Conservation (phyloP, 1,284 basidiomycete species). For the Apiotrichum porosum region DNA sequence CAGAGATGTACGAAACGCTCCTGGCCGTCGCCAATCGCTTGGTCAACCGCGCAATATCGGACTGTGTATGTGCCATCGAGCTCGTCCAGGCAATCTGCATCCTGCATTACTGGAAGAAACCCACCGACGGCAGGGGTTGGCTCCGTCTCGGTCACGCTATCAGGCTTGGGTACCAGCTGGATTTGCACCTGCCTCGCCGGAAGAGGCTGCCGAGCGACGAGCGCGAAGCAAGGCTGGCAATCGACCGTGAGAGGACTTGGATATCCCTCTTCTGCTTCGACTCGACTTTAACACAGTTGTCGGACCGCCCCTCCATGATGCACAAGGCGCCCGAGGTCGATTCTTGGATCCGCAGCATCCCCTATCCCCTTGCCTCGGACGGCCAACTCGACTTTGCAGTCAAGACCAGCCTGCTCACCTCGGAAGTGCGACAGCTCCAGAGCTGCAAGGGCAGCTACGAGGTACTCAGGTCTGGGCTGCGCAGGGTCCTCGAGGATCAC, state of each 20-base stretch:
- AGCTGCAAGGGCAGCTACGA: conserved; percentile 17
- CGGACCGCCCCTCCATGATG: conserved; percentile 22
- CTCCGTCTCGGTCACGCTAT: conserved; percentile 30
- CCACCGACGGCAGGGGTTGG: conserved; percentile 17
- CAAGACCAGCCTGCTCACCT: conserved; percentile 16
- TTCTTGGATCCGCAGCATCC: conserved; percentile 13
- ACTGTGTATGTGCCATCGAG: conserved; percentile 16
- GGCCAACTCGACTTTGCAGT: conserved; percentile 23
- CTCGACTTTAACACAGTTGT: conserved; percentile 18
- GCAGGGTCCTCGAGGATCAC: conserved; percentile 17
- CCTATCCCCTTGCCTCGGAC: conserved; percentile 18
- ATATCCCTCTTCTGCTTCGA: conserved; percentile 23
- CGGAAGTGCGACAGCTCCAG: conserved; percentile 18
- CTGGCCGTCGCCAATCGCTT: conserved; percentile 12
- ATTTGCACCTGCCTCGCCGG: conserved; percentile 19
- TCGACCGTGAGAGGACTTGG: conserved; percentile 27
- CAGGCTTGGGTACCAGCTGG: conserved; percentile 28
- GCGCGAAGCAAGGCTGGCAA: conserved; percentile 14
- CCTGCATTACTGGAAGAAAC: conserved; percentile 23
- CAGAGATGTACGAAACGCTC: conserved; percentile 18
- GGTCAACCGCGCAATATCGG: conserved; percentile 11
- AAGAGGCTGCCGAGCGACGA: conserved; percentile 22
- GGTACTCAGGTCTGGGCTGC: conserved; percentile 16
- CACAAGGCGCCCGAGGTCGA: conserved; percentile 14
- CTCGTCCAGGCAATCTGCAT: conserved; percentile 23